Base-by-base conservation (phyloP, 805 yeast species). In the Teunomyces stri region DNA sequence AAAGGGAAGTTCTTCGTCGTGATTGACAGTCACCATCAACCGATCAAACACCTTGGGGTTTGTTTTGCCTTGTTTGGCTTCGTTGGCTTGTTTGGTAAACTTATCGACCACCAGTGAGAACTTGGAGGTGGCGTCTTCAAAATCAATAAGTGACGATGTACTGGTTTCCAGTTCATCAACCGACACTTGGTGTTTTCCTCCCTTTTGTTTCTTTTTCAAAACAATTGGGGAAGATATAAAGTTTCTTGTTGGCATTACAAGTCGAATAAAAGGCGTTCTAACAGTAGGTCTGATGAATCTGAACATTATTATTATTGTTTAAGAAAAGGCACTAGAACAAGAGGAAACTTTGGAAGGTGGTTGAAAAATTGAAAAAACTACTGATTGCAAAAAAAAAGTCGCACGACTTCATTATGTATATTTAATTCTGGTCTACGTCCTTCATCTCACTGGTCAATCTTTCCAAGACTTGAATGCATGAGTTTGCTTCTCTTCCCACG, bases 1-100 rank as follows among this genome's bases (percentile, higher is more conserved):
- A 60, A 85, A 85, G 2, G 75, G 75, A 1, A 60, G 61, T 6
- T 69, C 63, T 43, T 75, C 71, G 37, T 78, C 75, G 28, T 37
- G 28, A 30, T 74, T 76, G 3, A 79, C 56, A 13, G 71, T 68
- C 13, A 92, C 76, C 35, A 63, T 62, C 49, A 90, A 64, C 4
- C 74, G 62, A 61, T 86, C 85, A 55, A 89, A 87, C 15, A 85
- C 76, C 27, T 70, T 71, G 1, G 91, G 84, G 55, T 83, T 83
- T 3, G 88, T 74, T 46, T 78, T 80, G 3, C 96, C 96, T 60
- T 84, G 72, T 58, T 82, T 87, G 39, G 82, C 69, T 51, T 84
- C 89, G 42, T 77, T 77, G 28, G 85, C 68, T 48, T 75, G 76
- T 51, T 79, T 80, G 43, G 75, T 69, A 59, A 83, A 85, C 34